Evolutionary conservation across 805 yeast genomes (phyloP).

Genomic region (Candida lessepsii): DNA sequence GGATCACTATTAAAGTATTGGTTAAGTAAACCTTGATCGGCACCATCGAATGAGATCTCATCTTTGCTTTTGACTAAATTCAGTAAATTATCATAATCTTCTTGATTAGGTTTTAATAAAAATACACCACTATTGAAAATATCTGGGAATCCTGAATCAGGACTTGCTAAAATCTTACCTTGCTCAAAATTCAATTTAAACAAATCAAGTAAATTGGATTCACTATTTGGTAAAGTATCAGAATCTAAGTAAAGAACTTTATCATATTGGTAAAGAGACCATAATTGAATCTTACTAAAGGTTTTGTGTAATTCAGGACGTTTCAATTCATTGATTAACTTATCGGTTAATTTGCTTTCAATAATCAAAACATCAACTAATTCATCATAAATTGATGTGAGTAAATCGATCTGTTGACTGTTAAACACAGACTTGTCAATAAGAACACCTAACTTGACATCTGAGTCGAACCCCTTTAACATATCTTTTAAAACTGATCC

Average conservation of each 20-base stretch:
- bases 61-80: conserved; percentile 19
- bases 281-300: conserved; percentile 55
- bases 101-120: conserved; percentile 51
- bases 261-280: conserved; percentile 48
- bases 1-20: conserved; percentile 57
- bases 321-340: conserved; percentile 34
- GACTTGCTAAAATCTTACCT: conserved; percentile 50
- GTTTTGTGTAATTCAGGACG: conserved; percentile 56
- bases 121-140: conserved; percentile 81
- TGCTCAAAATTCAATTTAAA: conserved; percentile 24
- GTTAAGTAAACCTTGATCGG: conserved; percentile 88
- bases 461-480: conserved; percentile 10
- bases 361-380: conserved; percentile 28
- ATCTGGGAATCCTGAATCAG: conserved; percentile 93
- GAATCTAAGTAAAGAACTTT: conserved; percentile 61
- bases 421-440: conserved; percentile 30
- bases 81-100: conserved; percentile 42
- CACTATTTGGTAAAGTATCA: conserved; percentile 51
- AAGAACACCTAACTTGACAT: conserved; percentile 28
- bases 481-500: conserved; percentile 34
- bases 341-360: conserved; percentile 19
- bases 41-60: conserved; percentile 67
- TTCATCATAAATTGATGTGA: conserved; percentile 28
- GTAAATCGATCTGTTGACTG: conserved; percentile 25
- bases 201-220: conserved; percentile 26